Percentiles rank a stretch among this genome's conserved stretches.
phyloP scores from a whole-genome alignment of 2,329 filamentous ascomycete species.

The Penicillium hesseltinei region DNA sequence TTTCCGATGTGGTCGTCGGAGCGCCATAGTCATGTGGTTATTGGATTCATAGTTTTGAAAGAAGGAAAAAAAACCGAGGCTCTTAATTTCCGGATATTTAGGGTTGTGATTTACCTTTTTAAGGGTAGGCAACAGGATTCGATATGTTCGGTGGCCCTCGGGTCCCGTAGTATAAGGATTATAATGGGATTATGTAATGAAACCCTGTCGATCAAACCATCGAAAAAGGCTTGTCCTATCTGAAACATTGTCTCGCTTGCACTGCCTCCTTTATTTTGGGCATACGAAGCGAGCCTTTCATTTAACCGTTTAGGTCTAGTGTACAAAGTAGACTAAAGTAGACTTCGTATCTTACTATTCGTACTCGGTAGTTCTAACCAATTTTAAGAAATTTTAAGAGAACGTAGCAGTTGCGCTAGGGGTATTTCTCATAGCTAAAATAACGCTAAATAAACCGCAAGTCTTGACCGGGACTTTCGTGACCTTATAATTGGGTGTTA shows the following conservation, averaged over 20 bases:
- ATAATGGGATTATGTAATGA: slow-evolving; percentile 8
- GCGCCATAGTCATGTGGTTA: slow-evolving; percentile 28
- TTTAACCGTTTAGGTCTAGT: neutral
- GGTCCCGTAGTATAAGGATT: neutral
- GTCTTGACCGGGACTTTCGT: neutral
- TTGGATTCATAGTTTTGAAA: slow-evolving; percentile 6
- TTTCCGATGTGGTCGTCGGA: slow-evolving; percentile 37
- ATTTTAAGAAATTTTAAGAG: neutral
- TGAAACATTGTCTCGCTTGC: slow-evolving; percentile 25
- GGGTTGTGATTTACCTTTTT: neutral
- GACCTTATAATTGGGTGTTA: neutral
- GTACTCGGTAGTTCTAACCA: neutral
- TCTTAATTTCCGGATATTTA: neutral
- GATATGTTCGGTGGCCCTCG: neutral
- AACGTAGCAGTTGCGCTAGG: neutral
- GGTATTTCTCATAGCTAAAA: neutral
- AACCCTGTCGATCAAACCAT: slow-evolving; percentile 28
- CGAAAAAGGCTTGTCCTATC: slow-evolving; percentile 19
- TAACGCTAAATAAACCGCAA: neutral
- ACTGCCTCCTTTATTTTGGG: slow-evolving; percentile 13
- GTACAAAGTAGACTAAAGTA: too few species aligned
- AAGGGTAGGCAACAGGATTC: slow-evolving; percentile 26
- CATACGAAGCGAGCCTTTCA: neutral
- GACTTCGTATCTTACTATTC: neutral
- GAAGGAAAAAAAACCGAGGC: neutral